Percentiles rank a stretch among this genome's conserved stretches.
Conservation (phyloP, 306 rosid genomes). For the Ormosia emarginata region DNA sequence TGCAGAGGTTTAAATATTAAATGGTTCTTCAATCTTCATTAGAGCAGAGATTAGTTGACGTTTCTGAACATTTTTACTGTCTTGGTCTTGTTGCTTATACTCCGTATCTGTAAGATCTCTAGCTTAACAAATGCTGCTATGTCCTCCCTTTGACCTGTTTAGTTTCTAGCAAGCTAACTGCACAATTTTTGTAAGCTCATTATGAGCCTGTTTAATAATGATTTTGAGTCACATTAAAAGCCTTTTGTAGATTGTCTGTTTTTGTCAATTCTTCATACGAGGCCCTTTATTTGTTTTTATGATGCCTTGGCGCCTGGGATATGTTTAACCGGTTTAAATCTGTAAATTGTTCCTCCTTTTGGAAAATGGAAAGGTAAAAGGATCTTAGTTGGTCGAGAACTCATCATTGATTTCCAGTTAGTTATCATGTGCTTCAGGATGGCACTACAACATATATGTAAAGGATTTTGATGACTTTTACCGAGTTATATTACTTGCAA, state of each 20-base stretch:
- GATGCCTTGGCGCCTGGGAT: neutral
- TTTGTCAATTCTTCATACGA: neutral
- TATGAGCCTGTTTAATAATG: neutral
- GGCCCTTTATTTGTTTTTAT: neutral
- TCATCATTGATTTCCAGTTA: neutral
- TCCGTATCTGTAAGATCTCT: neutral
- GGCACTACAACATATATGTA: neutral
- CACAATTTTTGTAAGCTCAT: neutral
- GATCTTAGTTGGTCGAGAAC: neutral
- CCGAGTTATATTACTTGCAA: neutral
- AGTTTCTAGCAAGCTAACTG: neutral
- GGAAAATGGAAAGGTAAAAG: neutral
- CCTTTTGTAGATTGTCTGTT: neutral
- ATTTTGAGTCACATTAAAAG: neutral
- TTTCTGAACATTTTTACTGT: neutral
- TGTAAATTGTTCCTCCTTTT: neutral
- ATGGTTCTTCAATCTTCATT: neutral
- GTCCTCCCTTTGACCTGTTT: neutral
- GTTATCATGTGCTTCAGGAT: neutral
- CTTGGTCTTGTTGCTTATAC: neutral
- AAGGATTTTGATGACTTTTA: neutral
- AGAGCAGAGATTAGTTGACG: neutral
- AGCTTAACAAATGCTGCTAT: neutral
- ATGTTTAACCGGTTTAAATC: neutral
- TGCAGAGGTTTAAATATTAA: neutral